These are phyloP conservation scores for Phaeomoniella chlamydospora DNA, from an alignment of 2,329 filamentous ascomycete species.

Conservation along the genomic window DNA sequence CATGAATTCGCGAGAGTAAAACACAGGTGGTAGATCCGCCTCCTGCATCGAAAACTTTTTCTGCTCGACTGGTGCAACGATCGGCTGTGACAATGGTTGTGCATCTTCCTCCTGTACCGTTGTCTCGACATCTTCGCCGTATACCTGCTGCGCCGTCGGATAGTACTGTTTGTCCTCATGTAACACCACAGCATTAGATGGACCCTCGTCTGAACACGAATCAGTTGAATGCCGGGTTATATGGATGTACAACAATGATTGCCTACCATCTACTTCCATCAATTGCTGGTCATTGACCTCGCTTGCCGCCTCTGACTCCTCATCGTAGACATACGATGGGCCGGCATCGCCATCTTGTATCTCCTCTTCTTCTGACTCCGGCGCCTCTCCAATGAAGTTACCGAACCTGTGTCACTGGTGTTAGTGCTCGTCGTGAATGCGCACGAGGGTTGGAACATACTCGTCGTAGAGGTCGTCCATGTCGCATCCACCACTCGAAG, in stretches of 20 bases:
- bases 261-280: constrained; percentile 68
- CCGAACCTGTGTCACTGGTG: constrained; percentile 53
- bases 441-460: constrained; percentile 29
- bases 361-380: constrained; percentile 76
- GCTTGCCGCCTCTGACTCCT: constrained; percentile 49
- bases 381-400: constrained; percentile 93
- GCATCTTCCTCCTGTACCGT: constrained; percentile 95
- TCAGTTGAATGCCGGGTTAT: not conserved
- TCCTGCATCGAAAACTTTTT: constrained; percentile 96
- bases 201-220: constrained; percentile 53
- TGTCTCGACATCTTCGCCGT: constrained; percentile 87
- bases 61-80: constrained; percentile 80
- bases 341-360: constrained; percentile 61
- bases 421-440: constrained; percentile 1
- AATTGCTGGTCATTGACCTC: constrained; percentile 61
- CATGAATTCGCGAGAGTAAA: constrained; percentile 84
- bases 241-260: not conserved
- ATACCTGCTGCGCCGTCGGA: constrained; percentile 91
- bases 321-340: constrained; percentile 66
- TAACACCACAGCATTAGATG: constrained; percentile 91
- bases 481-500: too few relatives aligned
- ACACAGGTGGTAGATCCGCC: constrained; percentile 73
- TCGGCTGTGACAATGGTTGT: constrained; percentile 80
- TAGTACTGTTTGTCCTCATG: constrained; percentile 99
- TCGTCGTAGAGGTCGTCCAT: constrained; percentile 99